Percentiles rank a stretch among this genome's conserved stretches.
phyloP scores from a whole-genome alignment of 441 rosid genomes.

The Populus tomentosa region DNA sequence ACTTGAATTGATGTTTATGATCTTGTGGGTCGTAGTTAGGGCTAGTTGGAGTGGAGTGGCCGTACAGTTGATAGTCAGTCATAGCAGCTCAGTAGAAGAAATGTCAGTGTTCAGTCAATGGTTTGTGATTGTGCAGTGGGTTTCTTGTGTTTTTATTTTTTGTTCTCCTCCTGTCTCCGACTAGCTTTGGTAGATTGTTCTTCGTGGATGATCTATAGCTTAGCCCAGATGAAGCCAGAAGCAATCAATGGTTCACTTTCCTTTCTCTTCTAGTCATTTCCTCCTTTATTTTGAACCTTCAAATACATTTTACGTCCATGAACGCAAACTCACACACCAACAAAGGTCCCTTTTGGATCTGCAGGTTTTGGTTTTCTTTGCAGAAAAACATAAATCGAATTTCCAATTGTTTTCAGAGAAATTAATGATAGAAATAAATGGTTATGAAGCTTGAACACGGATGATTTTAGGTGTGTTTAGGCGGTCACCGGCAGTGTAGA shows the following conservation, averaged over 20 bases:
- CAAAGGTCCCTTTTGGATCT: no score
- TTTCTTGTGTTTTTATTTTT: no score
- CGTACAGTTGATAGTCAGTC: background rate
- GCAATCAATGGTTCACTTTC: background rate
- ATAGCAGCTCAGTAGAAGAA: background rate
- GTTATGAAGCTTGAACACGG: background rate
- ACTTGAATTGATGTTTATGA: slow-evolving; percentile 7
- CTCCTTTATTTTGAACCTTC: no score
- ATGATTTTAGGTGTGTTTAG: background rate
- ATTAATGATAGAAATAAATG: background rate
- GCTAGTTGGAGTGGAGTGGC: background rate
- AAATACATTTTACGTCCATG: background rate
- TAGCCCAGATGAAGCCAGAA: background rate
- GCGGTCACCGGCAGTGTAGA: no score
- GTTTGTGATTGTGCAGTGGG: background rate
- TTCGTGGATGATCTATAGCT: background rate
- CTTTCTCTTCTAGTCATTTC: background rate
- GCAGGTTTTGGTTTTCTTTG: no score
- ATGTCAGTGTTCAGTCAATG: background rate
- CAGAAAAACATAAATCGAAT: background rate
- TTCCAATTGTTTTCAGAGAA: background rate
- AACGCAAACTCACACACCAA: background rate
- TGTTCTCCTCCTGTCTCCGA: background rate
- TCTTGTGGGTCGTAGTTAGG: background rate
- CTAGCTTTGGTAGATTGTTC: background rate